Base-by-base conservation (phyloP, 2,329 filamentous ascomycete genomes). In the Colletotrichum liaoningense region DNA sequence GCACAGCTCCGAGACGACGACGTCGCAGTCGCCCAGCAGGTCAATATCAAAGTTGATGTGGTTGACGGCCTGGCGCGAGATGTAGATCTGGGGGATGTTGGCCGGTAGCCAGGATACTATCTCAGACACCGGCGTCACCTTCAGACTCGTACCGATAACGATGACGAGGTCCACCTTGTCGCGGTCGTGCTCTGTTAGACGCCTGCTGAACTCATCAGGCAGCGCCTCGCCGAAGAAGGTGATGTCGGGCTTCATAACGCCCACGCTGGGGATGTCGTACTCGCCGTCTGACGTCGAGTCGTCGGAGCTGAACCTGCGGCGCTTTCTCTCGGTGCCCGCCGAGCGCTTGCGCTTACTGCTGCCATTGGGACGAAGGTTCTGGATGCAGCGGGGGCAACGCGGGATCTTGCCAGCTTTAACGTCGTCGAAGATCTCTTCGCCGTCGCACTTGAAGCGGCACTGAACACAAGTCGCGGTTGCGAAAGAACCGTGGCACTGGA, bases 21-120 rank as follows among this genome's bases (percentile, higher is more conserved):
- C 89, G 80, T 99, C 97, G 83, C 96, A 98, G 81, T 98, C 95
- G 46, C 97, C 97, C n/a, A 98, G 88, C 68, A 99, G 88, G 81
- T 98, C 95, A 77, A 99, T 95, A 82, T 99, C 97, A 78, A 99
- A 98, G 81, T 97, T 95, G 81, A 97, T 94, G 82, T 98, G 96
- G 46, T 88, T 88, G 68, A 98, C 94, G 3, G 95, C 93, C 85
- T 94, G 93, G 77, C 94, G 91, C 22, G 93, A 95, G 77, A 98
- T 94, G 83, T 97, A 97, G 75, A 98, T 94, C 83, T 98, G 95
- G 7, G 95, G 95, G 52, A 98, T 91, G 73, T 94, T 83, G n/a
- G 91, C 85, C 1, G 94, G 94, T 56, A 98, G 82, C 78, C 93
- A 93, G 46, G 93, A 93, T 1, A 95, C 93, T 59, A 99, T 94